Conservation (phyloP, 2,329 filamentous ascomycete species). For the Talaromyces marneffei region DNA sequence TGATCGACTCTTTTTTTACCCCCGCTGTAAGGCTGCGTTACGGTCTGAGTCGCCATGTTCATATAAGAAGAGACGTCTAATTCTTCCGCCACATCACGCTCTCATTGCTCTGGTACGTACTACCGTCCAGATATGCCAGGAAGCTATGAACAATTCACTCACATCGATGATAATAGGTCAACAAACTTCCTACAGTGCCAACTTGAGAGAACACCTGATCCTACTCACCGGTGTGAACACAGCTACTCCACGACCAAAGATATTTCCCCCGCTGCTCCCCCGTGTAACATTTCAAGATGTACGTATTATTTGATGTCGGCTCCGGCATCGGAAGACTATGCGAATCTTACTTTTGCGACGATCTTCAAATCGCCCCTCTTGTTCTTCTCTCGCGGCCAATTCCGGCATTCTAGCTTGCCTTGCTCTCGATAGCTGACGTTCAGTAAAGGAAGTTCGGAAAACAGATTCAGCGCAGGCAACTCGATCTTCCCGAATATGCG, state of each 20-base stretch:
- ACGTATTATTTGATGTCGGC: constrained; percentile 3
- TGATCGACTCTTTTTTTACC: neutral
- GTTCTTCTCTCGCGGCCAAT: neutral
- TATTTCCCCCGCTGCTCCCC: neutral
- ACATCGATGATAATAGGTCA: neutral
- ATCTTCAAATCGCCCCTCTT: neutral
- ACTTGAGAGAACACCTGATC: neutral
- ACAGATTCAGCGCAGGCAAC: constrained; percentile 97
- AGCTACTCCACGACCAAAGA: neutral
- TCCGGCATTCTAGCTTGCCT: neutral
- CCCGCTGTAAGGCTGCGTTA: neutral
- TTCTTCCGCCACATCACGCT: neutral
- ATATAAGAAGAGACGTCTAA: neutral
- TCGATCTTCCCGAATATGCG: constrained; percentile 98
- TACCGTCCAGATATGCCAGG: neutral
- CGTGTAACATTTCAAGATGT: constrained; percentile 9
- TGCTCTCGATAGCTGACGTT: constrained; percentile 6
- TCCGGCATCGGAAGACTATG: neutral
- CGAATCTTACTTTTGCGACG: neutral
- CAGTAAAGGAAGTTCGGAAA: constrained; percentile 93
- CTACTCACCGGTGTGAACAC: neutral
- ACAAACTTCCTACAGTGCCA: neutral
- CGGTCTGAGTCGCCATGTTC: constrained; percentile 4
- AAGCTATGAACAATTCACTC: neutral
- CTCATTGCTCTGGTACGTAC: constrained; percentile 1